Evolutionary conservation across 768 basidiomycete genomes (phyloP).

Genomic region (Boletus bicolor): DNA sequence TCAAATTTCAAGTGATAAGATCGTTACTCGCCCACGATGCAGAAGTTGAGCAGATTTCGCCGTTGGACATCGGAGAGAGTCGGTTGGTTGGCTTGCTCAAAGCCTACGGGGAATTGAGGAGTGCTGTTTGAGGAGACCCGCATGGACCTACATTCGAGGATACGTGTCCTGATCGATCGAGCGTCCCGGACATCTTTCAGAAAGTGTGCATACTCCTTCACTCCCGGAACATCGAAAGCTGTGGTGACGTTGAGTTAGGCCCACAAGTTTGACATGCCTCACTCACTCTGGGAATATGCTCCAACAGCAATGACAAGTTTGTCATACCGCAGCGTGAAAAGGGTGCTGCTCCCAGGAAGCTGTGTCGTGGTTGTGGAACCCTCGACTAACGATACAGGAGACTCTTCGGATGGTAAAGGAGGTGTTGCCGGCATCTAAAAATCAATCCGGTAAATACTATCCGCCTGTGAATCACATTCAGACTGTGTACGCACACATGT

Average conservation of each 20-base stretch:
- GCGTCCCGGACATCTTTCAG: slow-evolving; percentile 79
- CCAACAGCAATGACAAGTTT: slow-evolving; percentile 84
- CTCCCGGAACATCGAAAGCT: slow-evolving; percentile 72
- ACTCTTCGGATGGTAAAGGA: slow-evolving; percentile 34
- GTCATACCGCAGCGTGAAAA: slow-evolving; percentile 68
- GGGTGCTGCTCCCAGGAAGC: slow-evolving; percentile 26
- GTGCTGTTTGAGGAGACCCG: neutral
- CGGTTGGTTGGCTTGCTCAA: slow-evolving; percentile 85
- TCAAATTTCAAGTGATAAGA: neutral
- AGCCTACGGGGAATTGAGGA: slow-evolving; percentile 40
- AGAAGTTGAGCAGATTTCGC: slow-evolving; percentile 76
- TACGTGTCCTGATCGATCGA: slow-evolving; percentile 62
- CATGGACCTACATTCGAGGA: slow-evolving; percentile 60
- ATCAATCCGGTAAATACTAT: neutral
- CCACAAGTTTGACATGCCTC: neutral
- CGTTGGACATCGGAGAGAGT: slow-evolving; percentile 71
- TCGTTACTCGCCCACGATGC: slow-evolving; percentile 67
- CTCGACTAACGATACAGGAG: slow-evolving; percentile 12
- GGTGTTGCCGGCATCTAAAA: slow-evolving; percentile 63
- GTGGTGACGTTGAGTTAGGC: slow-evolving; percentile 1
- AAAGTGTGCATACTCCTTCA: slow-evolving; percentile 80
- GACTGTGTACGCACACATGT: slow-evolving; percentile 51
- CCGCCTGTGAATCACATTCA: neutral
- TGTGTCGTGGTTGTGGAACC: slow-evolving; percentile 16
- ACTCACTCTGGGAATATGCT: slow-evolving; percentile 77